phyloP scores from a whole-genome alignment of 345 rosid species.

The Eucalyptus curtisii region DNA sequence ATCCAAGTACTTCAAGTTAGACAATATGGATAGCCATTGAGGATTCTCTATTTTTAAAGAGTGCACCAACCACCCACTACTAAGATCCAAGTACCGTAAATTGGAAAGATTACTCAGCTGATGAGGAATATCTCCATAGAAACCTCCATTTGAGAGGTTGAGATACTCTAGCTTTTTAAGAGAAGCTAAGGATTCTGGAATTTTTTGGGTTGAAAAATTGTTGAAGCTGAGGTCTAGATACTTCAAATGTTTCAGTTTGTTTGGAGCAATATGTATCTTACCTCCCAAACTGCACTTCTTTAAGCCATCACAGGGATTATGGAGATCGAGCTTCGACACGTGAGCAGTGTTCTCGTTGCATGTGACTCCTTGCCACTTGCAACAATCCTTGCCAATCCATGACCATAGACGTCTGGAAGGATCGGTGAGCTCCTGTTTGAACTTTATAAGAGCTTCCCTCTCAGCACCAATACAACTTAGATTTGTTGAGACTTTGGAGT shows the following conservation, averaged over 20 bases:
- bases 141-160: not conserved
- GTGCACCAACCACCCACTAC: accelerated
- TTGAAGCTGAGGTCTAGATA: not conserved
- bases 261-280: not conserved
- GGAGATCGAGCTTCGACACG: not conserved
- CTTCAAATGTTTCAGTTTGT: not conserved
- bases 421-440: not conserved
- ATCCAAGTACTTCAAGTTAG: not conserved
- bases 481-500: not conserved
- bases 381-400: slow-evolving; percentile 13
- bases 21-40: not conserved
- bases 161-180: not conserved
- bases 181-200: not conserved
- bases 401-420: not conserved
- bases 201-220: not conserved
- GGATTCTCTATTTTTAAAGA: not conserved
- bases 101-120: not conserved
- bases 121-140: not conserved
- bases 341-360: slow-evolving; percentile 2
- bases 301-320: not conserved
- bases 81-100: not conserved
- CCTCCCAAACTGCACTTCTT: not conserved
- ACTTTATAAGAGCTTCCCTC: not conserved
- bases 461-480: not conserved
- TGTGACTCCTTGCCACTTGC: slow-evolving; percentile 6